phyloP scores from a whole-genome alignment of 2,329 filamentous ascomycete species.

The Colletotrichum tamarilloi region DNA sequence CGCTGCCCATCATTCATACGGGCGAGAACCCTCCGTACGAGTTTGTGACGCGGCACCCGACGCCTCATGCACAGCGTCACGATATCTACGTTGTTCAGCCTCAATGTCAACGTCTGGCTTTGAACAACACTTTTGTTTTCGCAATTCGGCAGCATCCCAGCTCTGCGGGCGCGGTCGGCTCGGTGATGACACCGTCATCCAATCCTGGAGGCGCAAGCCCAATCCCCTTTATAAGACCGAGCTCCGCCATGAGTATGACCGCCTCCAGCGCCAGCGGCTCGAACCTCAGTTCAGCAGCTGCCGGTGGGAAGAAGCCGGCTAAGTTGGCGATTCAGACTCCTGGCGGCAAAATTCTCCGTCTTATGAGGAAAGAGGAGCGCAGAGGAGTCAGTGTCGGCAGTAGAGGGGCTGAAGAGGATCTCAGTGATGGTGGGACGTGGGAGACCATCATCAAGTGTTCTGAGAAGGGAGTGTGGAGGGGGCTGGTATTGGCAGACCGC shows the following conservation, averaged over 20 bases:
- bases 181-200: conserved; percentile 56
- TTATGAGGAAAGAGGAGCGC: conserved; percentile 83
- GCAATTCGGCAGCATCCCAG: conserved; percentile 90
- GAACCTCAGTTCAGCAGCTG: conserved; percentile 65
- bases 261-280: conserved; percentile 68
- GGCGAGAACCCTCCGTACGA: conserved; percentile 96
- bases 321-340: conserved; percentile 96
- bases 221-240: conserved; percentile 70
- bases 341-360: conserved; percentile 90
- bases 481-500: conserved; percentile 83
- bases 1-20: conserved; percentile 88
- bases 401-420: conserved; percentile 63
- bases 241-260: conserved; percentile 74
- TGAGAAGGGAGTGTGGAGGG: conserved; percentile 83
- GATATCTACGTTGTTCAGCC: conserved; percentile 98
- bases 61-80: conserved; percentile 95
- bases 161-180: conserved; percentile 56
- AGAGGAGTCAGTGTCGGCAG: conserved; percentile 62
- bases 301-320: conserved; percentile 81
- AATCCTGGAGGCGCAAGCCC: conserved; percentile 64
- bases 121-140: conserved; percentile 99
- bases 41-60: conserved; percentile 92
- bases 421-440: conserved; percentile 80
- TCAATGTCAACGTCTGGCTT: conserved; percentile 86
- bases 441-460: conserved; percentile 93